These are phyloP conservation scores for Corinectria fuckeliana DNA, from an alignment of 2,329 filamentous ascomycete genomes.

Conservation along the genomic window DNA sequence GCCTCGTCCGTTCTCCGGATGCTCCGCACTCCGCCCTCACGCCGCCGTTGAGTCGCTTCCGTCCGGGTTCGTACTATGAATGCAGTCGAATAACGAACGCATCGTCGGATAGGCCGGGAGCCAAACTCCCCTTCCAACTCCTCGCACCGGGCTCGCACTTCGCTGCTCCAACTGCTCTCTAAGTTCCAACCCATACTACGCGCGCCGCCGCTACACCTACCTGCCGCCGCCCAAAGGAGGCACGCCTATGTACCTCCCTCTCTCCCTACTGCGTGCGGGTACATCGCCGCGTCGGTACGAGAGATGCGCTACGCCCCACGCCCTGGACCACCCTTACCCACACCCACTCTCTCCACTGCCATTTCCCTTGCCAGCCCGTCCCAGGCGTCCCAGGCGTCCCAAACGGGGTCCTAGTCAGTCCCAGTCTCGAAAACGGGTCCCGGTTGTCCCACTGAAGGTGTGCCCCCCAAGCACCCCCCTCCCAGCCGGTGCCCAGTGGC, in stretches of 20 bases:
- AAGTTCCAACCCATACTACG: constrained; percentile 14
- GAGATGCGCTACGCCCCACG: constrained; percentile 30
- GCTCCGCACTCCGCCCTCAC: constrained; percentile 5
- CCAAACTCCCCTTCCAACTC: constrained; percentile 19
- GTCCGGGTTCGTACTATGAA: too few species aligned
- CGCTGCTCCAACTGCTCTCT: neutral
- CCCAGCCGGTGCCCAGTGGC: too few species aligned
- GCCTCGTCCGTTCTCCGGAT: constrained; percentile 9
- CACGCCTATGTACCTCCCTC: neutral
- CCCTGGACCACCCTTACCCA: constrained; percentile 23
- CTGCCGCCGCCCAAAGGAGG: constrained; percentile 19
- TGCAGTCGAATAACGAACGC: too few species aligned
- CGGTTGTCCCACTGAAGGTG: constrained; percentile 10
- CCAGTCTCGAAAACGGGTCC: constrained; percentile 10
- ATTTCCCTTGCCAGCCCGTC: constrained; percentile 38
- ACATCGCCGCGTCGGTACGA: constrained; percentile 5
- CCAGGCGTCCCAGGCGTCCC: constrained; percentile 26
- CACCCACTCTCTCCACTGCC: constrained; percentile 37
- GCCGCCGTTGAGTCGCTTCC: too few species aligned
- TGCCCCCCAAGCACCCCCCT: too few species aligned
- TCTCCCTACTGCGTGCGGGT: neutral
- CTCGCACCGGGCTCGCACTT: constrained; percentile 4
- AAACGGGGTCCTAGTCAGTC: neutral
- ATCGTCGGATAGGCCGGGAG: constrained; percentile 37
- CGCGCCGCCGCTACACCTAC: constrained; percentile 25